These are phyloP conservation scores for Chytriomyces sp. DNA, from an alignment of 192 early-diverging fungal species.

Conservation along the genomic window DNA sequence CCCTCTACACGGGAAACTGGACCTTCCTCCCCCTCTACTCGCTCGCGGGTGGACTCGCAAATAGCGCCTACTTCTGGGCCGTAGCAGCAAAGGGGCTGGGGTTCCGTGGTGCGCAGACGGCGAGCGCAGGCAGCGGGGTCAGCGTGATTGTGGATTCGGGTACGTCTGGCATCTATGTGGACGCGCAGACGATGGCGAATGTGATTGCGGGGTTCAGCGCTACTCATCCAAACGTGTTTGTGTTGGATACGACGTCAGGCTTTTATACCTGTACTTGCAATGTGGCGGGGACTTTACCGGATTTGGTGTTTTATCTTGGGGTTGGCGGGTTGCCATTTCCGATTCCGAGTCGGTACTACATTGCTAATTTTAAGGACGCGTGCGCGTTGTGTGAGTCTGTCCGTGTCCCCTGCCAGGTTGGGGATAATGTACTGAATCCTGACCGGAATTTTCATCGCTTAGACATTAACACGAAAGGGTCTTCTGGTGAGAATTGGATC, in stretches of 20 bases:
- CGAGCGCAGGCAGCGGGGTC: neutral
- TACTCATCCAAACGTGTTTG: neutral
- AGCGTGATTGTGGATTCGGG: neutral
- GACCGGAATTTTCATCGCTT: neutral
- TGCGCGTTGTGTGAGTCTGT: neutral
- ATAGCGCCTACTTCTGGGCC: neutral
- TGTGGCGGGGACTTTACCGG: neutral
- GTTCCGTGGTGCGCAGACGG: neutral
- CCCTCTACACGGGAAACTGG: slow-evolving; percentile 18
- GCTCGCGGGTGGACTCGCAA: neutral
- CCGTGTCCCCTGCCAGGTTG: neutral
- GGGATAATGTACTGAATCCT: neutral
- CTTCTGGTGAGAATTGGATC: neutral
- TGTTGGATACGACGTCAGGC: neutral
- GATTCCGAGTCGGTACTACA: neutral
- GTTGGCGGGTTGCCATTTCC: neutral
- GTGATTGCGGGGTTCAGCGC: neutral
- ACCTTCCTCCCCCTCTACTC: slow-evolving; percentile 19
- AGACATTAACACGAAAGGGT: neutral
- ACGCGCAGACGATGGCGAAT: neutral
- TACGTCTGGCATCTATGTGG: neutral
- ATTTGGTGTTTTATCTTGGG: neutral
- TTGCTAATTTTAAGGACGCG: neutral
- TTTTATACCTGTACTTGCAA: neutral
- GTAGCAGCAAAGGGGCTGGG: neutral